Base-by-base conservation (phyloP, 495 filamentous ascomycete species). In the Chaetomium tenue region DNA sequence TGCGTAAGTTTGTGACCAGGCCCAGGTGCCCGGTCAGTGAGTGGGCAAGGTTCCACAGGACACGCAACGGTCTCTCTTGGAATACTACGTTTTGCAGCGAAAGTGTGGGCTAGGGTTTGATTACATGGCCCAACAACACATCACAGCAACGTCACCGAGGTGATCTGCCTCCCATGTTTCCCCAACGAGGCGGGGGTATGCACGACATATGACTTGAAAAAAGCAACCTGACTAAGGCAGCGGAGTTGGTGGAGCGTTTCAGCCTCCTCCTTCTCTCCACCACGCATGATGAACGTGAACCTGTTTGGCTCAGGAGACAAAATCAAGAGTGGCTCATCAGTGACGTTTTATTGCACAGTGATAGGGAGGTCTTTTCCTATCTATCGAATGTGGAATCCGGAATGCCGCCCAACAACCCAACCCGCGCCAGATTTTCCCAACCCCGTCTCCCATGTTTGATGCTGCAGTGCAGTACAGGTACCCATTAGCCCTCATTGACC, bases 331-430 rank as follows among this genome's bases (percentile, higher is more conserved):
- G 13, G 16, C 13, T 44, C 40, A 44, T 60, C 42, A 60, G 46
- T 51, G 58, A 60, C 46, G 46, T 51, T 51, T 39, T 39, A 60
- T 60, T 51, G 58, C 44, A 9, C 58, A 40, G 40, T 11, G 46
- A 37, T 44, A 44, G 13, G 40, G 16, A 16, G 16, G 40, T 18
- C 16, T 44, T 44, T 18, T 42, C 25, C 51, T 23, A 23, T 20
- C 42, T 30, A 55, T 55, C 52, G 52, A 55, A 37, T 16, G 26
- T 16, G 33, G 23, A 48, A 37, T 23, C 37, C 44, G 16, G 26
- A 48, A 50, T 13, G 30, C 33, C 26, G 11, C 20, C 44, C 20
- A 25, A 13, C 23, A 15, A 52, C 22, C 48, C 22, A 52, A 52
- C 48, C 48, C 48, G 16, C 23, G 44, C 58, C 56, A 37, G n/a